phyloP scores from a whole-genome alignment of 2,329 filamentous ascomycete species.

The Fusarium sp. region DNA sequence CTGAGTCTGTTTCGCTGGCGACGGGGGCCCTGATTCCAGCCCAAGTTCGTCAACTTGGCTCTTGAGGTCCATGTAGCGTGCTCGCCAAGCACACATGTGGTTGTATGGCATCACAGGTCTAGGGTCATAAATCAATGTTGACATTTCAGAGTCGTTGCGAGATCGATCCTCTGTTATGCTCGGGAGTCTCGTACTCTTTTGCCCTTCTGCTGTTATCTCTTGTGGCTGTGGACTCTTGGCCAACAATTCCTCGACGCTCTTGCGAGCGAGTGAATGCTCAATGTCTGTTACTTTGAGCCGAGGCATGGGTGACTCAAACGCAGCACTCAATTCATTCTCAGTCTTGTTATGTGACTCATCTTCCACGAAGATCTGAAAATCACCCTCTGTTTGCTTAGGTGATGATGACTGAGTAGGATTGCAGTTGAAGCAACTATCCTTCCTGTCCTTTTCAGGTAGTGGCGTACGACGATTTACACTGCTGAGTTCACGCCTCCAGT shows the following conservation, averaged over 20 bases:
- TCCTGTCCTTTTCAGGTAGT: constrained; percentile 22
- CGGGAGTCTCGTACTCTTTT: not conserved
- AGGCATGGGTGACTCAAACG: constrained; percentile 23
- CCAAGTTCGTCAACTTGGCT: constrained; percentile 57
- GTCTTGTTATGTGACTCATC: not conserved
- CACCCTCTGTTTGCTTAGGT: constrained; percentile 2
- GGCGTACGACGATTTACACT: constrained; percentile 28
- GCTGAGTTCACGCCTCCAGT: constrained; percentile 43
- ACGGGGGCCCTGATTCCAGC: constrained; percentile 50
- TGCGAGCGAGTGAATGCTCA: constrained; percentile 45
- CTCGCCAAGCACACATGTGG: constrained; percentile 58
- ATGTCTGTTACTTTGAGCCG: constrained; percentile 45
- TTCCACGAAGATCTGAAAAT: constrained; percentile 1
- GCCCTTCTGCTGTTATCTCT: constrained; percentile 2
- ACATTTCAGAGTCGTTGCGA: constrained; percentile 16
- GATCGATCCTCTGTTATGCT: constrained; percentile 14
- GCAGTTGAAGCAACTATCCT: constrained; percentile 40
- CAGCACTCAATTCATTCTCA: constrained; percentile 3
- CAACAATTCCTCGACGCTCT: constrained; percentile 35
- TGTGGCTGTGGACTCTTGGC: constrained; percentile 11
- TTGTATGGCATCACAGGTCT: constrained; percentile 52
- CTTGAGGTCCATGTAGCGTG: constrained; percentile 55
- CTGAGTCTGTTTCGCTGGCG: constrained; percentile 28
- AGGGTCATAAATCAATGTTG: constrained; percentile 48
- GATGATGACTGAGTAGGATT: constrained; percentile 36